Percentiles rank a stretch among this genome's conserved stretches.
These are phyloP conservation scores for Fusarium newnesense DNA, from an alignment of 2,329 filamentous ascomycete species.

Conservation along the genomic window DNA sequence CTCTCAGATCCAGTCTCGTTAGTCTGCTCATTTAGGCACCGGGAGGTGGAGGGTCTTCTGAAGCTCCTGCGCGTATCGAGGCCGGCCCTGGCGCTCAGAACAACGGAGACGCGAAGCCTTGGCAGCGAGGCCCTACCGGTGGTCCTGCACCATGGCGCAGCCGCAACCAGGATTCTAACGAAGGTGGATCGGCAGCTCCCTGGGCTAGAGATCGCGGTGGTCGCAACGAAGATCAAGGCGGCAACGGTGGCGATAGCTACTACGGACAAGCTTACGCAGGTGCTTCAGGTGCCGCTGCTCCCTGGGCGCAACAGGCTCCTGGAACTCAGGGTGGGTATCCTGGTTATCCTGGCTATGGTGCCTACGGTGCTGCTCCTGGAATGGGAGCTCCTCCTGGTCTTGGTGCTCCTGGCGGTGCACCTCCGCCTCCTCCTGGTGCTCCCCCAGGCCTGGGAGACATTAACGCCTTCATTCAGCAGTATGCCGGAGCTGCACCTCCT, in stretches of 20 bases:
- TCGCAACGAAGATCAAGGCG: slow-evolving; percentile 55
- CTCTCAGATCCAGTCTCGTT: slow-evolving; percentile 3
- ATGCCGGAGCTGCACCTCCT: slow-evolving; percentile 64
- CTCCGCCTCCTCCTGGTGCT: slow-evolving; percentile 55
- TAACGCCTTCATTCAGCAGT: slow-evolving; percentile 75
- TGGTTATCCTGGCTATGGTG: slow-evolving; percentile 59
- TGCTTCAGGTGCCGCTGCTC: slow-evolving; percentile 44
- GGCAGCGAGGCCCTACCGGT: slow-evolving; percentile 87
- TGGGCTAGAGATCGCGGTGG: slow-evolving; percentile 71
- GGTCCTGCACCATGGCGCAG: slow-evolving; percentile 84
- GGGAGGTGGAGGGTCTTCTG: slow-evolving; percentile 69
- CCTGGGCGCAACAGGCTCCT: slow-evolving; percentile 69
- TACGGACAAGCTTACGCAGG: slow-evolving; percentile 46
- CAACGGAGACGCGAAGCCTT: slow-evolving; percentile 78
- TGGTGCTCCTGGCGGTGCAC: slow-evolving; percentile 57
- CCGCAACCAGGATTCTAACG: slow-evolving; percentile 63
- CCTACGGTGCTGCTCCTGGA: slow-evolving; percentile 60
- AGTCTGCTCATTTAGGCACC: slow-evolving; percentile 53
- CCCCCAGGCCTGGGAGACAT: slow-evolving; percentile 68
- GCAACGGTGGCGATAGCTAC: slow-evolving; percentile 45
- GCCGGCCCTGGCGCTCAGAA: slow-evolving; percentile 73
- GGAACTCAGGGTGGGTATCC: slow-evolving; percentile 67
- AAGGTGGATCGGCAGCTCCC: slow-evolving; percentile 63
- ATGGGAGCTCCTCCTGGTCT: slow-evolving; percentile 55
- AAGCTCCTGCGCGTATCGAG: slow-evolving; percentile 84